These are phyloP conservation scores for Chaetoceros tenuissimus DNA, from an alignment of 108 stramenopile species.

Conservation along the genomic window DNA sequence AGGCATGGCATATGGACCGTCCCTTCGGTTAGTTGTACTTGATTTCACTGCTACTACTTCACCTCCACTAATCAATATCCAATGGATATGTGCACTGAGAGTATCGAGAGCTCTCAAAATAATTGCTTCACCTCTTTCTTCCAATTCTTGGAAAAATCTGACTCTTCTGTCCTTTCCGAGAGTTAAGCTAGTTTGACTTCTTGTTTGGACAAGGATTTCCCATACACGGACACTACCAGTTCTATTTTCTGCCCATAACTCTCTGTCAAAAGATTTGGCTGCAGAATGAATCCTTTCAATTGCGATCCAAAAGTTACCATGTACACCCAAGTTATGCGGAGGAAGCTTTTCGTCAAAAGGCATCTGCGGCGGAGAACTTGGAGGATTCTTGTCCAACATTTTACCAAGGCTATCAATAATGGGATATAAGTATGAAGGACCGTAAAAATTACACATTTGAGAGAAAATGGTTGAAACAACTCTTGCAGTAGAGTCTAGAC, in stretches of 20 bases:
- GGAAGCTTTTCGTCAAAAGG: conserved; percentile 76
- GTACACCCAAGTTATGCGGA: conserved; percentile 71
- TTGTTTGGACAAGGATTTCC: conserved; percentile 55
- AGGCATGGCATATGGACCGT: conserved; percentile 69
- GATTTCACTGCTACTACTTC: conserved; percentile 29
- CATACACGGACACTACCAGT: conserved; percentile 68
- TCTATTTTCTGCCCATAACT: conserved; percentile 78
- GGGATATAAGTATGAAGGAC: conserved; percentile 67
- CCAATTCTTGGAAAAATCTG: conserved; percentile 67
- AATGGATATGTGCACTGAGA: conserved; percentile 72
- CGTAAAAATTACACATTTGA: conserved; percentile 82
- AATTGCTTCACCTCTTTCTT: conserved; percentile 68
- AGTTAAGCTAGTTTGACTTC: conserved; percentile 42
- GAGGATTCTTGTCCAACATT: conserved; percentile 49
- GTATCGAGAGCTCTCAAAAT: conserved; percentile 70
- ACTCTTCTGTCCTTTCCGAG: conserved; percentile 53
- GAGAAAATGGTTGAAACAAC: conserved; percentile 69
- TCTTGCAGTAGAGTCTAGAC: conserved; percentile 60
- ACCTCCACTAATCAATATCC: conserved; percentile 72
- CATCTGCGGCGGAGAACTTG: conserved; percentile 53
- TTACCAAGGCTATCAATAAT: conserved; percentile 62
- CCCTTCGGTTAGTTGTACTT: neutral
- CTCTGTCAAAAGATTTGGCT: conserved; percentile 78
- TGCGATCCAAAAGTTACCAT: conserved; percentile 71
- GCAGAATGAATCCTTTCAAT: conserved; percentile 77